Evolutionary conservation across 495 filamentous ascomycete species (phyloP).

Genomic region (Chaetomidium leptoderma): DNA sequence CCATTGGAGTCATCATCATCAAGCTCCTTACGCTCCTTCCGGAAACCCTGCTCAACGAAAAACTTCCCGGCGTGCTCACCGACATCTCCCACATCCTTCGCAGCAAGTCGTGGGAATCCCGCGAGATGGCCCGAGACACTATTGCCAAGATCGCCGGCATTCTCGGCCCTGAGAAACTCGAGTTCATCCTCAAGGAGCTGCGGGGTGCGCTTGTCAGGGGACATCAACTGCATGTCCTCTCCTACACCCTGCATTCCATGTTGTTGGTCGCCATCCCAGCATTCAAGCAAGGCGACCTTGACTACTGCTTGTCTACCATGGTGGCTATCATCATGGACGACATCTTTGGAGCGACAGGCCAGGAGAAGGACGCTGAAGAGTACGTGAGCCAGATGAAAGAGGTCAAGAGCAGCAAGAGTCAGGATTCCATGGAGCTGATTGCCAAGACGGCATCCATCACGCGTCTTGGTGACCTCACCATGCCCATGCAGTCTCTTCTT

Average conservation of each 20-base stretch:
- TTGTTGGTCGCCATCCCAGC: slow-evolving; percentile 68
- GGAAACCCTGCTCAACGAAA: slow-evolving; percentile 60
- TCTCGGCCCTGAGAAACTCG: slow-evolving; percentile 76
- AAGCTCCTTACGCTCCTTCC: slow-evolving; percentile 82
- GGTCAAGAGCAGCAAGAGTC: slow-evolving; percentile 95
- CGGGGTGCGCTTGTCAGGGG: slow-evolving; percentile 73
- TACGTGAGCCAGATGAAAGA: slow-evolving; percentile 96
- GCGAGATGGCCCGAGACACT: slow-evolving; percentile 86
- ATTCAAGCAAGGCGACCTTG: slow-evolving; percentile 75
- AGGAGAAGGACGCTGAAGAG: slow-evolving; percentile 95
- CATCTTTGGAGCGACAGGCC: slow-evolving; percentile 89
- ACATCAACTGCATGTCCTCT: slow-evolving; percentile 92
- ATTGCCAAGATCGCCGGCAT: slow-evolving; percentile 74
- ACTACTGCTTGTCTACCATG: slow-evolving; percentile 78
- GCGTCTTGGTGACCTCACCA: slow-evolving; percentile 68
- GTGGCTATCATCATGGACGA: slow-evolving; percentile 91
- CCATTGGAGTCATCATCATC: slow-evolving; percentile 77
- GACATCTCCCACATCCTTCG: slow-evolving; percentile 91
- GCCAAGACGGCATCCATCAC: slow-evolving; percentile 71
- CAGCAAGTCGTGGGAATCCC: slow-evolving; percentile 79
- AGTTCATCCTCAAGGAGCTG: slow-evolving; percentile 90
- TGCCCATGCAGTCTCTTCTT: slow-evolving; percentile 70
- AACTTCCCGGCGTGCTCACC: slow-evolving; percentile 75
- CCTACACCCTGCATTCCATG: slow-evolving; percentile 91
- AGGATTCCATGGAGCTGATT: slow-evolving; percentile 93